These are phyloP conservation scores for Sphaerobolus stellatus DNA, from an alignment of 1,284 basidiomycete genomes.

Conservation along the genomic window DNA sequence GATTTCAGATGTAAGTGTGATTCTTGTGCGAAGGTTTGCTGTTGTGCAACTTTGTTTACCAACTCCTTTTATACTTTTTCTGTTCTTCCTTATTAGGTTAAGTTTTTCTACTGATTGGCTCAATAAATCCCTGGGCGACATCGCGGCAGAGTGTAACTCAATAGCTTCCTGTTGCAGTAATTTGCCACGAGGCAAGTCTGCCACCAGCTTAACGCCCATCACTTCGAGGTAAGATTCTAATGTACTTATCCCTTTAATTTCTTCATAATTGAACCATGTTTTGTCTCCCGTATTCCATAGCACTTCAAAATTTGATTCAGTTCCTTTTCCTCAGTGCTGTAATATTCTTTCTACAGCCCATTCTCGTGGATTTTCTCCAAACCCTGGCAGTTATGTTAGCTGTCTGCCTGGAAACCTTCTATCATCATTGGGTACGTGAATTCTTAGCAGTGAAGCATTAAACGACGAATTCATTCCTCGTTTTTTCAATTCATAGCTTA, in stretches of 20 bases:
- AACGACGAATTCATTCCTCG: constrained; percentile 31
- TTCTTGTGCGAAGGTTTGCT: too few relatives aligned
- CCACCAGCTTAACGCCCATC: constrained; percentile 13
- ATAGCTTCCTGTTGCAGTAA: too few relatives aligned
- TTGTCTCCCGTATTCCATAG: constrained; percentile 36
- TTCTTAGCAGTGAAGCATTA: constrained; percentile 28
- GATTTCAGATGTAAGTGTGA: too few relatives aligned
- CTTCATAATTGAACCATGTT: constrained; percentile 30
- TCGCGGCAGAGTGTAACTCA: too few relatives aligned
- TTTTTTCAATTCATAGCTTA: constrained; percentile 24
- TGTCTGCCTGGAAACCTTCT: constrained; percentile 21
- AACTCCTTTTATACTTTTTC: too few relatives aligned
- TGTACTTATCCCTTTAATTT: constrained; percentile 25
- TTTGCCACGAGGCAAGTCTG: too few relatives aligned
- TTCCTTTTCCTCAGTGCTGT: constrained; percentile 28
- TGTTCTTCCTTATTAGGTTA: too few relatives aligned
- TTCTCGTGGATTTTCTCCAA: constrained; percentile 23
- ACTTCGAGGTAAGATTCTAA: constrained; percentile 25
- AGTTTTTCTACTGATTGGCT: too few relatives aligned
- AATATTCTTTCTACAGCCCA: constrained; percentile 34
- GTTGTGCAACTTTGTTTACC: too few relatives aligned
- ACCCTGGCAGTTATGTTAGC: constrained; percentile 17
- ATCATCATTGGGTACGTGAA: constrained; percentile 23
- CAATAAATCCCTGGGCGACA: too few relatives aligned
- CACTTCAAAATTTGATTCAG: constrained; percentile 28